Evolutionary conservation across 345 rosid species (phyloP), one percentile per base, ranked within the genome.

Genomic region (Ailanthus altissimus): DNA sequence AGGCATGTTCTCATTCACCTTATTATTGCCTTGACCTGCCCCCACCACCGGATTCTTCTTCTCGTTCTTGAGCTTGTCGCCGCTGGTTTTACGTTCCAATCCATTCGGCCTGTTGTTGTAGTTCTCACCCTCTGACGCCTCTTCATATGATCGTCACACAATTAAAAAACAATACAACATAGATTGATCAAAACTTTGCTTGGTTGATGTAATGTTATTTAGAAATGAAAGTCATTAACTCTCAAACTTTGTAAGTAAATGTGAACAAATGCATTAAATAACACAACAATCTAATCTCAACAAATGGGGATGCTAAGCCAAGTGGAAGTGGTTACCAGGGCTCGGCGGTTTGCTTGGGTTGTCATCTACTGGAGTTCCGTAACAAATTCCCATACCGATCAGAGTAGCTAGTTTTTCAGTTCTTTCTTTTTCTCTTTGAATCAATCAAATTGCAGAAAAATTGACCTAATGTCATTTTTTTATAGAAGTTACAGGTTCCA

Each of bases 331-430:
- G 11, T 11, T 18, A 47, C 69, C 77, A 59, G 45, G 67, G 21
- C 58, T 74, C 0, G 47, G 20, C 5, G 69, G 21, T n/a, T 74
- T 74, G 68, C 59, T 18, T 16, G 21, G 58, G 59, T 21, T 62
- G 11, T 26, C 13, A 47, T 47, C 32, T 2, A 74, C 77, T 3
- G 68, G 77, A 28, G 77, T 74, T 12, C 77, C 77, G 46, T 58
- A 74, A 38, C 77, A 60, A 42, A 42, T 53, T 36, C 49, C 59
- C 78, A 68, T 51, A 6, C 62, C 28, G 75, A 51, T n/a, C 21
- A 18, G 20, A 7, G 20, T 6, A 51, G 54, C 28, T 1, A 28
- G n/a, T 28, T 8, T 14, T 3, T 32, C 38, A 62, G 12, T 15
- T 47, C 10, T 15, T 1, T 67, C 70, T 45, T 43, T 45, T 43